Conservation (phyloP, 805 yeast genomes). For the Aciculoconidium aculeatum region DNA sequence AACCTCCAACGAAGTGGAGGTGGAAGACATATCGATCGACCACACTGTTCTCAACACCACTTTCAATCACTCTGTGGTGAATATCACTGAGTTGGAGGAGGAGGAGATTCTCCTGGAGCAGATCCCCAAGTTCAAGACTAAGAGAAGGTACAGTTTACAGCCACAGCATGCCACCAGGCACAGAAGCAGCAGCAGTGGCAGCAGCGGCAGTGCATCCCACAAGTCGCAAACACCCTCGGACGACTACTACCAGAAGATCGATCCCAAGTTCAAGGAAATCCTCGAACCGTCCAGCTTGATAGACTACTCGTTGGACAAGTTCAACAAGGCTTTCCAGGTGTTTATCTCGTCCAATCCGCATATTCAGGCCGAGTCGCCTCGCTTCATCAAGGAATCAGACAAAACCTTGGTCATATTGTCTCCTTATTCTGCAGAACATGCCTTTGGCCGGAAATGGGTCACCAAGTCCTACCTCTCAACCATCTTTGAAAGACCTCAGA, state of each 20-base stretch:
- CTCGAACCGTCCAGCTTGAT: slow-evolving; percentile 31
- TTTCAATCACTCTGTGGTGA: slow-evolving; percentile 27
- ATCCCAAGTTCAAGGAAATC: slow-evolving; percentile 22
- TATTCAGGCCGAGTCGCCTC: slow-evolving; percentile 34
- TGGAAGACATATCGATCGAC: slow-evolving; percentile 36
- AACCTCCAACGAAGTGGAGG: slow-evolving; percentile 28
- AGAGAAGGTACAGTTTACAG: slow-evolving; percentile 23
- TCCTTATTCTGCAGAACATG: slow-evolving; percentile 66
- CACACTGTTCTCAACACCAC: slow-evolving; percentile 28
- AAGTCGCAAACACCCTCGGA: slow-evolving; percentile 6
- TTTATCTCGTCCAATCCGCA: slow-evolving; percentile 40
- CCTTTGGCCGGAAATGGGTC: slow-evolving; percentile 73
- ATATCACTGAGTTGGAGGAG: slow-evolving; percentile 30
- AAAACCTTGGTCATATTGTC: slow-evolving; percentile 59
- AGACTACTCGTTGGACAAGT: slow-evolving; percentile 30
- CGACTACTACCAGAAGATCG: slow-evolving; percentile 7
- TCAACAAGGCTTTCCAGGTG: slow-evolving; percentile 37
- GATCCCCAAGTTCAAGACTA: slow-evolving; percentile 32
- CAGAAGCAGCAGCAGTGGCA: slow-evolving; percentile 2
- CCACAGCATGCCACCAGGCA: slow-evolving; percentile 13
- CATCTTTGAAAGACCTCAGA: slow-evolving; percentile 78
- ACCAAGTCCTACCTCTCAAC: slow-evolving; percentile 58
- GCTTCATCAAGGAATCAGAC: slow-evolving; percentile 29
- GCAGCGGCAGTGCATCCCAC: slow-evolving; percentile 3
- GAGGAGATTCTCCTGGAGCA: slow-evolving; percentile 30